Conservation (phyloP, 257 asterid genomes). For the Nicotiana sylvestris region DNA sequence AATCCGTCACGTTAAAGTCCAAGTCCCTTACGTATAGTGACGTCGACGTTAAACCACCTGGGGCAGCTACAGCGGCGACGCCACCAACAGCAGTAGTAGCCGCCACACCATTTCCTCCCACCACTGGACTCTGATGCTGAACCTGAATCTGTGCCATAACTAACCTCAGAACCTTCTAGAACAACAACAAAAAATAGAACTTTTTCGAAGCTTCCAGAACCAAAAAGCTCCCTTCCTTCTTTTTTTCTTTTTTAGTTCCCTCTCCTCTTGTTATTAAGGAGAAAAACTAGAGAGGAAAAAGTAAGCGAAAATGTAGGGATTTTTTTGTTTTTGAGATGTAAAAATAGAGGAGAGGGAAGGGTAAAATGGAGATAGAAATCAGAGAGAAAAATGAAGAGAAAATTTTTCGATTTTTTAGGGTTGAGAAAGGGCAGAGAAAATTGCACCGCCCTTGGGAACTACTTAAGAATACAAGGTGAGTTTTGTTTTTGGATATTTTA, state of each 20-base stretch:
- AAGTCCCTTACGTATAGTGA: constrained; percentile 82
- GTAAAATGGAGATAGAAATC: constrained; percentile 15
- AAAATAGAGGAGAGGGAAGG: neutral
- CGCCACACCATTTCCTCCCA: constrained; percentile 50
- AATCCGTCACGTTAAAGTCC: constrained; percentile 70
- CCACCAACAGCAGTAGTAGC: constrained; percentile 32
- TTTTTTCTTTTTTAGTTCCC: neutral
- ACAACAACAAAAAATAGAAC: neutral
- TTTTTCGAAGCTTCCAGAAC: neutral
- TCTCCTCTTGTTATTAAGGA: constrained; percentile 12
- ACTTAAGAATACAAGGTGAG: too few species aligned
- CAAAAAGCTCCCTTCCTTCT: neutral
- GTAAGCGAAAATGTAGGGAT: neutral
- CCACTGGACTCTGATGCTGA: constrained; percentile 50
- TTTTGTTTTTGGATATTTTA: too few species aligned
- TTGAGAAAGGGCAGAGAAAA: constrained; percentile 55
- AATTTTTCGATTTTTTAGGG: constrained; percentile 13
- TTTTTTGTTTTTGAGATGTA: neutral
- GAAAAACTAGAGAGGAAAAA: neutral
- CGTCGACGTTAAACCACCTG: constrained; percentile 34
- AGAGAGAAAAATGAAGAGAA: neutral
- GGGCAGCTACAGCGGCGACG: constrained; percentile 11
- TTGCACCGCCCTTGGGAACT: constrained; percentile 34
- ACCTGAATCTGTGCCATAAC: constrained; percentile 77
- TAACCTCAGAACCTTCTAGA: neutral